phyloP scores from a whole-genome alignment of 192 early-diverging fungal species.

The Umbelopsis sp. region DNA sequence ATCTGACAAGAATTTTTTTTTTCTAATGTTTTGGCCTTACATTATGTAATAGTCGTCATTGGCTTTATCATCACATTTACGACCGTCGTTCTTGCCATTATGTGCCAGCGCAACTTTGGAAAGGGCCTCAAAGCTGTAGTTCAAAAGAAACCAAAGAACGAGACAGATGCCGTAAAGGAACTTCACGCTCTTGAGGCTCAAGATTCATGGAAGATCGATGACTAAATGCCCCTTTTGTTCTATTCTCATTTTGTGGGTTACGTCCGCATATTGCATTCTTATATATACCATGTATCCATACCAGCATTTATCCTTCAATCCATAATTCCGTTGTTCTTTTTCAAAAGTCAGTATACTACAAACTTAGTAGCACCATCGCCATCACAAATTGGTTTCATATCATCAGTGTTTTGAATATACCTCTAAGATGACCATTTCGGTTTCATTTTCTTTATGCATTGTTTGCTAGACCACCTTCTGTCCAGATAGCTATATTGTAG shows the following conservation, averaged over 20 bases:
- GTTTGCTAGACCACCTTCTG: too few species aligned
- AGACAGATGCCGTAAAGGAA: conserved; percentile 18
- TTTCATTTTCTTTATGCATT: too few species aligned
- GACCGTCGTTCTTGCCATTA: conserved; percentile 23
- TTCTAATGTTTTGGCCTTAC: too few species aligned
- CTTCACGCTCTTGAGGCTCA: conserved; percentile 24
- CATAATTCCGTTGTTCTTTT: background rate
- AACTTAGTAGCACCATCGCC: too few species aligned
- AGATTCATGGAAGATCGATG: conserved; percentile 35
- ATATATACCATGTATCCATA: conserved; percentile 8
- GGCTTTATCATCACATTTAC: conserved; percentile 23
- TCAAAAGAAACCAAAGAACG: conserved; percentile 22
- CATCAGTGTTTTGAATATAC: too few species aligned
- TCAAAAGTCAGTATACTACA: too few species aligned
- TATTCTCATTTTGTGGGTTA: background rate
- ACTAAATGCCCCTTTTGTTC: background rate
- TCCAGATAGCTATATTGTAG: too few species aligned
- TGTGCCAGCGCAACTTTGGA: conserved; percentile 39
- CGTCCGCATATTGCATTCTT: background rate
- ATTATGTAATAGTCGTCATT: background rate
- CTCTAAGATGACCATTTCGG: too few species aligned
- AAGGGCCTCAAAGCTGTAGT: conserved; percentile 37
- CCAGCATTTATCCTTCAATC: background rate
- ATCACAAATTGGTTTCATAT: too few species aligned
- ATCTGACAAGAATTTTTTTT: too few species aligned